Evolutionary conservation across 345 rosid species (phyloP).

Genomic region (Bretschneidera sinensis): DNA sequence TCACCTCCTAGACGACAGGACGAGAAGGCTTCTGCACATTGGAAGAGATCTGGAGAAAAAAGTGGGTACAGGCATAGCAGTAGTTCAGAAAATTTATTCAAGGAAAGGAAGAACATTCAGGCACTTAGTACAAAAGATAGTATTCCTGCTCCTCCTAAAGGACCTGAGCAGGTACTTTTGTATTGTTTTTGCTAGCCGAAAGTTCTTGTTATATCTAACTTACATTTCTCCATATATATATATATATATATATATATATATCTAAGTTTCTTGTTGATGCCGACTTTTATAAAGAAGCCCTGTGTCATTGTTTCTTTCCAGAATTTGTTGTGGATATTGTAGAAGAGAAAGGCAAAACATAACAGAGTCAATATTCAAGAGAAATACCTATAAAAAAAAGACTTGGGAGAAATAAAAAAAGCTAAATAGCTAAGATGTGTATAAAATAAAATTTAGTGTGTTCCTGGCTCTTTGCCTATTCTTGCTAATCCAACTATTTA

Average conservation of each 20-base stretch:
- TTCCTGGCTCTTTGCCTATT: not conserved
- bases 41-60: conserved; percentile 57
- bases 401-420: not conserved
- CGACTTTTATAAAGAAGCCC: too few species aligned
- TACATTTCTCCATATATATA: not conserved
- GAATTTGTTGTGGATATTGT: too few species aligned
- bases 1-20: conserved; percentile 71
- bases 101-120: conserved; percentile 51
- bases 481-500: too few species aligned
- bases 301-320: too few species aligned
- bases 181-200: not conserved
- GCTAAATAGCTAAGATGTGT: too few species aligned
- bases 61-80: too few species aligned
- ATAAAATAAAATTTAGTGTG: too few species aligned
- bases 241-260: too few species aligned
- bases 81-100: conserved; percentile 54
- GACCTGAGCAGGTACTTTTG: conserved; percentile 68
- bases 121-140: conserved; percentile 45
- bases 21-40: conserved; percentile 35
- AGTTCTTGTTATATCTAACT: not conserved
- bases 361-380: too few species aligned
- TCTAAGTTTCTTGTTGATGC: too few species aligned
- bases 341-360: too few species aligned
- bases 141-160: conserved; percentile 68
- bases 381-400: too few species aligned